Conservation (phyloP, 306 rosid species). For the Sesbania bispinosa region DNA sequence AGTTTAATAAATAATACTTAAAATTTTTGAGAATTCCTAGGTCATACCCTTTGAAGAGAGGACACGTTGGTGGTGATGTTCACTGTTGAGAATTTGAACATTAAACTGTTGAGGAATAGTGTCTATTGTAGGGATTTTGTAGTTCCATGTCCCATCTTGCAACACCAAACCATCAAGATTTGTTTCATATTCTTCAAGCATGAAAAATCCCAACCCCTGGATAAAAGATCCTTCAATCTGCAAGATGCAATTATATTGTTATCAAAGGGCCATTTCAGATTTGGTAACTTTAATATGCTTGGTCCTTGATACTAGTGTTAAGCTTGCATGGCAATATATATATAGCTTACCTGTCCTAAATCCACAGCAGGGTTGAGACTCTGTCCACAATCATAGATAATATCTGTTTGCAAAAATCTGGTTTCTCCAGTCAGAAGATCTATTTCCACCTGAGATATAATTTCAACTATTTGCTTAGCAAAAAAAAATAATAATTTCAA, state of each 20-base stretch:
- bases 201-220: conserved; percentile 79
- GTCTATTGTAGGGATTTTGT: conserved; percentile 80
- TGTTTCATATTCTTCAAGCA: conserved; percentile 68
- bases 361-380: conserved; percentile 91
- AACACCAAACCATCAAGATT: conserved; percentile 58
- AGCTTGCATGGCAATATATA: not conserved
- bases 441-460: conserved; percentile 67
- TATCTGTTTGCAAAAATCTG: conserved; percentile 55
- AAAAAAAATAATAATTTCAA: conserved; percentile 17
- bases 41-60: conserved; percentile 78
- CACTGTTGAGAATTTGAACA: conserved; percentile 63
- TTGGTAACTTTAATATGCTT: not conserved
- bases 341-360: conserved; percentile 68
- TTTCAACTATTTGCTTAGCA: conserved; percentile 4
- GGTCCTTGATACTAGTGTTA: not conserved
- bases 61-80: conserved; percentile 53
- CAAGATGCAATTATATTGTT: conserved; percentile 9
- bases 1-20: not conserved
- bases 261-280: not conserved
- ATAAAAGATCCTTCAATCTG: conserved; percentile 90
- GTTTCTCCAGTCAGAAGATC: conserved; percentile 77
- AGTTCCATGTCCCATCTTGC: conserved; percentile 70
- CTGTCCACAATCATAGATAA: conserved; percentile 83
- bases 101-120: conserved; percentile 70
- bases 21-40: not conserved